Conservation (phyloP, 306 rosid species). For the Cucumis melo region DNA sequence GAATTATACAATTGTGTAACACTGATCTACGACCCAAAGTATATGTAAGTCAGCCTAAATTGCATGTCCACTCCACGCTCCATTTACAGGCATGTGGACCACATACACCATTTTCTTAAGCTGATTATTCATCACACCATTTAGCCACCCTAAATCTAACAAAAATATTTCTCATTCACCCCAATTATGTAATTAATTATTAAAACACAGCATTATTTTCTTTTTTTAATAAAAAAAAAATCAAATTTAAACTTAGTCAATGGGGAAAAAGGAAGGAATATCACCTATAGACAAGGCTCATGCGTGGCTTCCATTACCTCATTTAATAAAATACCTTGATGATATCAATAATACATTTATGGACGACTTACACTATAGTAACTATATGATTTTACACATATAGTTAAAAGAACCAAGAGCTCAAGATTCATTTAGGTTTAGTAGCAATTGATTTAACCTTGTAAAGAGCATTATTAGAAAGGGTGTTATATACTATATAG, state of each 20-base stretch:
- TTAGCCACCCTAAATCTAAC: too few species aligned
- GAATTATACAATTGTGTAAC: too few species aligned
- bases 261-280: not conserved
- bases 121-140: too few species aligned
- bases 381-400: not conserved
- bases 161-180: too few species aligned
- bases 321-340: not conserved
- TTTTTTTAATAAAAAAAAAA: too few species aligned
- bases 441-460: not conserved
- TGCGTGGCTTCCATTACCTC: slow-evolving; percentile 1
- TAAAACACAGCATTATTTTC: too few species aligned
- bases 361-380: not conserved
- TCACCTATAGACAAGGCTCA: not conserved
- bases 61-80: too few species aligned
- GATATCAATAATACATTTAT: not conserved
- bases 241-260: not conserved
- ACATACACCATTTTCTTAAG: too few species aligned
- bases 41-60: too few species aligned
- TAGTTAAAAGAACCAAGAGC: not conserved
- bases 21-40: too few species aligned
- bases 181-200: too few species aligned
- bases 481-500: not conserved
- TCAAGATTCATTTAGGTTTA: not conserved
- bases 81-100: too few species aligned
- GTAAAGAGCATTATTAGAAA: not conserved